Evolutionary conservation across 306 rosid genomes (phyloP).

Genomic region (Prinsepia uniflora): DNA sequence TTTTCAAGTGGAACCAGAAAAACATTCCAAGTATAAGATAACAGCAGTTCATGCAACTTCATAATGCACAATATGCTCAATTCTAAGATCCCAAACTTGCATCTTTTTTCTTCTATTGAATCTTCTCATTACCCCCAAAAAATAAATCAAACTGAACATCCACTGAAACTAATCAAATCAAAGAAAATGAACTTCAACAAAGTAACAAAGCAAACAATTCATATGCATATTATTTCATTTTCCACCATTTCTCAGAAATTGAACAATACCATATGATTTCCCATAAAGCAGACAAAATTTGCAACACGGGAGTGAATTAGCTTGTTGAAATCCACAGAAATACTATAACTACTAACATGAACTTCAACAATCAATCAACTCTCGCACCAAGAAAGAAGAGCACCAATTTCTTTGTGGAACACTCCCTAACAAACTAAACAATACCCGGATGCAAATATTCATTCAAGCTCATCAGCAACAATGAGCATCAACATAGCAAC

Average conservation of each 20-base stretch:
- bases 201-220: background rate
- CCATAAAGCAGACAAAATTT: background rate
- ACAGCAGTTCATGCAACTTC: conserved; percentile 1
- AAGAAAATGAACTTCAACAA: background rate
- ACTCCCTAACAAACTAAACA: background rate
- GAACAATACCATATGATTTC: background rate
- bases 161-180: background rate
- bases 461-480: background rate
- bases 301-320: background rate
- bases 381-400: background rate
- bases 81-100: background rate
- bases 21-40: background rate
- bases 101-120: background rate
- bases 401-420: background rate
- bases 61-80: background rate
- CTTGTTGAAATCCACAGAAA: background rate
- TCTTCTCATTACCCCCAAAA: conserved; percentile 2
- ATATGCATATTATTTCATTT: background rate
- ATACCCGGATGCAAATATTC: background rate
- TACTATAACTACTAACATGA: background rate
- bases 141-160: background rate
- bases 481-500: background rate
- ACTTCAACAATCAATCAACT: conserved; percentile 8
- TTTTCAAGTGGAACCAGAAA: background rate
- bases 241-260: background rate